These are phyloP conservation scores for Lachnellula cervina DNA, from an alignment of 2,329 filamentous ascomycete species.

Conservation along the genomic window DNA sequence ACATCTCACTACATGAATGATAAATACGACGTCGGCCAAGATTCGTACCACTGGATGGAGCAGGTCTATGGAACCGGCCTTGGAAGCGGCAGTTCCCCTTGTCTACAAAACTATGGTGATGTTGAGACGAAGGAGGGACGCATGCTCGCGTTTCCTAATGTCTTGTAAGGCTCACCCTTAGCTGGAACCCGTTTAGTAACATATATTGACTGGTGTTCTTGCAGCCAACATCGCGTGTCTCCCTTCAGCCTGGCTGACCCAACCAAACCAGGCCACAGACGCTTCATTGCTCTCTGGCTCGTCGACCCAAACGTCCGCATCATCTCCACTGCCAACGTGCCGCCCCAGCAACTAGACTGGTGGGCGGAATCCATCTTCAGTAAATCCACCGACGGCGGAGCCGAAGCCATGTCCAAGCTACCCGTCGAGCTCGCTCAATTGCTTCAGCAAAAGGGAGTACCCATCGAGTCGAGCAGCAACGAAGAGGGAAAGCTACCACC, in stretches of 20 bases:
- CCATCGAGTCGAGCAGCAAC: background rate
- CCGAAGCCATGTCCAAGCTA: background rate
- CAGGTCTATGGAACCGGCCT: conserved; percentile 9
- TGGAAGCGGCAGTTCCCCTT: conserved; percentile 16
- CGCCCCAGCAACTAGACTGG: conserved; percentile 45
- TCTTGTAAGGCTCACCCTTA: conserved; percentile 1
- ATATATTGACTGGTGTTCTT: background rate
- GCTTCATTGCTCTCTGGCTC: conserved; percentile 52
- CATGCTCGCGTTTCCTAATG: conserved; percentile 40
- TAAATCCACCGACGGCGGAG: background rate
- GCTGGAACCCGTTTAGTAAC: background rate
- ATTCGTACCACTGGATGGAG: conserved; percentile 3
- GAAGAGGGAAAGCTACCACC: background rate
- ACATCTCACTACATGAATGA: background rate
- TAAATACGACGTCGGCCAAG: background rate
- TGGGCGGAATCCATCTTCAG: conserved; percentile 13
- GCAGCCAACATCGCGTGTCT: conserved; percentile 44
- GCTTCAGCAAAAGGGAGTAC: background rate
- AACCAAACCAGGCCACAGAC: conserved; percentile 47
- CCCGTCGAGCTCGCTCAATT: background rate
- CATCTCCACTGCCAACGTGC: conserved; percentile 45
- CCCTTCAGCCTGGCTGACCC: conserved; percentile 46
- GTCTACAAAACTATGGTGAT: conserved; percentile 36
- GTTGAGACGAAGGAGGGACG: conserved; percentile 35
- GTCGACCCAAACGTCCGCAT: conserved; percentile 50